Evolutionary conservation across 169 alveolate species (phyloP), one percentile per base, ranked within the genome.

Genomic region (Sarcocystis neurona): DNA sequence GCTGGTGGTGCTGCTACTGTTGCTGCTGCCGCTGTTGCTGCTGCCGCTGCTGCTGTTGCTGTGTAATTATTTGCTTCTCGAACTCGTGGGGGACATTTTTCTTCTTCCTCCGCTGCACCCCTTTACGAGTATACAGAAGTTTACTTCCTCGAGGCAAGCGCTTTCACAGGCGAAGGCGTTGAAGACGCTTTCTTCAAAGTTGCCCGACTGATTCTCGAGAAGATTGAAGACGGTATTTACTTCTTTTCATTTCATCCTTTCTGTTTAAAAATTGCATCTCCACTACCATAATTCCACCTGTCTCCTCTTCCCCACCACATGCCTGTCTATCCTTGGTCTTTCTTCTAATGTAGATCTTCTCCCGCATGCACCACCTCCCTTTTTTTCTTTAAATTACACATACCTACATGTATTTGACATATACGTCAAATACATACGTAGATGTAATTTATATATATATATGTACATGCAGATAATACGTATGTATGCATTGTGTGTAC

Each of bases 161-260:
- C 99, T 6, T 77, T 94, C 44, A 94, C 97, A n/a, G 98, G 99
- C 15, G 98, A 97, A 50, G 96, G 97, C 50, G 96, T 96, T 8
- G 96, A 96, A 50, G 96, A 94, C 20, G 95, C 94, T 23, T 97
- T 96, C 84, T 85, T 86, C 39, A 93, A 93, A 87, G 90, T 95
- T 12, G 94, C 98, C 5, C 92, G 95, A n/a, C 91, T 93, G 41
- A 95, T 97, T 60, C 87, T 96, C 63, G 93, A 94, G 84, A 95
- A 94, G 92, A 94, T 97, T 23, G 97, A 97, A 68, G 95, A 94
- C 48, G 98, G 97, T 72, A 32, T 5, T 20, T 44, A 68, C 15
- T 8, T 44, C 84, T 44, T 34, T 30, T 39, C 27, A 20, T 39
- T 41, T 72, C 53, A 8, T 39, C 53, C n/a, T 72, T 72, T 15